These are phyloP conservation scores for Linnemannia zychae DNA, from an alignment of 192 early-diverging fungal genomes.

Conservation along the genomic window DNA sequence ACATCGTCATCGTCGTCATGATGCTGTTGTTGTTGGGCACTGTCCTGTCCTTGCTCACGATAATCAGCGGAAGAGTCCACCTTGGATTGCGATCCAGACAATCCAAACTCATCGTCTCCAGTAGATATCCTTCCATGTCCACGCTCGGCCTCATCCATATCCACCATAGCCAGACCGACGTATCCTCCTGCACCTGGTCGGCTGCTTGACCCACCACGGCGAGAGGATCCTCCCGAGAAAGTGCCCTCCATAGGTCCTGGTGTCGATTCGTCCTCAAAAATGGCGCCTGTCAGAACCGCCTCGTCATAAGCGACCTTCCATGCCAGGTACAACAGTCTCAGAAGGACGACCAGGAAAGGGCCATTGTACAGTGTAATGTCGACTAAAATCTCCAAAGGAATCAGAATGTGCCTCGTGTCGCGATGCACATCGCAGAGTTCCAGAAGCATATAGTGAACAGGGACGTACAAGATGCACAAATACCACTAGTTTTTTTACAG, in stretches of 20 bases:
- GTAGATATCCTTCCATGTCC: conserved; percentile 9
- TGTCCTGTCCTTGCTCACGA: background rate
- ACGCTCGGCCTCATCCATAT: conserved; percentile 38
- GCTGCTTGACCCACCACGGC: conserved; percentile 8
- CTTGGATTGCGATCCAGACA: background rate
- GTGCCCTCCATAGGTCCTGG: background rate
- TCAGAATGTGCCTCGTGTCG: conserved; percentile 42
- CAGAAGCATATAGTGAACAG: conserved; percentile 43
- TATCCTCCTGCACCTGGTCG: conserved; percentile 33
- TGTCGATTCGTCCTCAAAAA: conserved; percentile 42
- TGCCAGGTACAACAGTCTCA: conserved; percentile 32
- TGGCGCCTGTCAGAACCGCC: conserved; percentile 43
- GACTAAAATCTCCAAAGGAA: conserved; percentile 50
- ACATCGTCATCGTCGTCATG: background rate
- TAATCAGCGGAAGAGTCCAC: background rate
- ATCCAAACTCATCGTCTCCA: background rate
- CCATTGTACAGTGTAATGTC: conserved; percentile 48
- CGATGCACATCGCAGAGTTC: conserved; percentile 46
- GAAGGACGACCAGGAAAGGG: conserved; percentile 34
- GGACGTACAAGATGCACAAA: conserved; percentile 41
- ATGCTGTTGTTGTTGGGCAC: background rate
- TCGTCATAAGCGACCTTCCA: conserved; percentile 57
- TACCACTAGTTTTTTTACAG: conserved; percentile 27
- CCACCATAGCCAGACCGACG: conserved; percentile 49
- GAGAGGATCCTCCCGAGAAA: background rate